Base-by-base conservation (phyloP, 257 asterid genomes). In the Ilex asprella region DNA sequence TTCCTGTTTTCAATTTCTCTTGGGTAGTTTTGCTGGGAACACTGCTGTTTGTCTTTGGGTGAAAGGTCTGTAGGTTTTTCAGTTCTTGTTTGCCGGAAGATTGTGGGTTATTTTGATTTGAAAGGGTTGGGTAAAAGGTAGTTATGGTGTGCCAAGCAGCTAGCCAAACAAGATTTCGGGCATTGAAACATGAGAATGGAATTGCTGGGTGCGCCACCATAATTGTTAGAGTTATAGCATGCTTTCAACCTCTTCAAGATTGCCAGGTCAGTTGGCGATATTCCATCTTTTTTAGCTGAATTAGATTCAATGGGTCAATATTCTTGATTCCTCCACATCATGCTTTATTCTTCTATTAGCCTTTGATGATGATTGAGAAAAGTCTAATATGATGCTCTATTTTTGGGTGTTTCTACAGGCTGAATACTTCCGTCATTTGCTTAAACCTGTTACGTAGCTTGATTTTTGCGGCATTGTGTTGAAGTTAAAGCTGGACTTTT, bases 101-200 rank as follows among this genome's bases (percentile, higher is more conserved):
- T 67, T 35, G 59, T 52, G 55, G 47, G 73, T 62, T 70, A 47
- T 31, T 64, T 81, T 66, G 80, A 70, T 83, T 70, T 7, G 21
- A 78, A 70, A 64, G 61, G 80, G 75, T 71, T 72, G 80, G 91
- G 86, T 69, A 62, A 31, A 62, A 80, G 27, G 96, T 86, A 91
- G 98, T 91, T 86, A 92, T 92, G 98, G 98, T 92, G 70, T 61
- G 96, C 87, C 98, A 92, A 86, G 95, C 97, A 80, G 98, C 98
- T 56, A 71, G 95, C 63, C 91, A 92, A 79, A 92, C 98, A 82
- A 85, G 81, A 92, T 92, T 92, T 83, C 92, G 99, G 70, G 91
- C 86, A 73, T 78, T 82, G 87, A 92, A 89, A 82, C 95, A 89
- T 58, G 97, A 88, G 76, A 84, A 61, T 82, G 98, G 98, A 73